A percentile compares a stretch with the other conserved stretches of the same genome.
Evolutionary conservation across 164 flowering plant species (phyloP).

Genomic region (Magnolia changhungtana): DNA sequence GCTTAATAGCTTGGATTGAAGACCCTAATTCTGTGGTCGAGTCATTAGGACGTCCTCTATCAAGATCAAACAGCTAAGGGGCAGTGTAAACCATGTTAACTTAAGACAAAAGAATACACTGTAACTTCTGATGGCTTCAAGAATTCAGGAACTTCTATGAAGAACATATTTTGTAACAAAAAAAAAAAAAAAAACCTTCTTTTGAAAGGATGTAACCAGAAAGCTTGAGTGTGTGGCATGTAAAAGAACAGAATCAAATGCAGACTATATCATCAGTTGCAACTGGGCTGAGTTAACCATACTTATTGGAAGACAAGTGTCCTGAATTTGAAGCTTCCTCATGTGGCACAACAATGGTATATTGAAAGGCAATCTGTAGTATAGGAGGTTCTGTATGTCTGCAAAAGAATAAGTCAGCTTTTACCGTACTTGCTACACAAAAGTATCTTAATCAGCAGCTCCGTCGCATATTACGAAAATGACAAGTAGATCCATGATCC

Average conservation of each 20-base stretch:
- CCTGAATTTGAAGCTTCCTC: conserved; percentile 50
- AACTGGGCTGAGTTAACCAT: conserved; percentile 20
- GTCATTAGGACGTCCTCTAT: not conserved
- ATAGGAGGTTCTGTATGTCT: conserved; percentile 80
- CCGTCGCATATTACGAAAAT: not conserved
- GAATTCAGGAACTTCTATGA: not conserved
- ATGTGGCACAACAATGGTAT: conserved; percentile 82
- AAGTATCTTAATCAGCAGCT: conserved; percentile 2
- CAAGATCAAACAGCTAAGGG: not conserved
- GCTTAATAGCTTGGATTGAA: not conserved
- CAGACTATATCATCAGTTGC: not conserved
- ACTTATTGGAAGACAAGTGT: conserved; percentile 55
- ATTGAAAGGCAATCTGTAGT: conserved; percentile 89
- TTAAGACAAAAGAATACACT: not conserved
- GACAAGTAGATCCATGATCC: no score
- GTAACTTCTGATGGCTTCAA: not conserved
- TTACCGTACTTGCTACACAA: not conserved
- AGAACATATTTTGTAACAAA: no score
- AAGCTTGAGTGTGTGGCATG: not conserved
- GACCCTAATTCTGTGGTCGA: not conserved
- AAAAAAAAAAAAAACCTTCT: not conserved
- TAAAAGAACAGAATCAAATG: no score
- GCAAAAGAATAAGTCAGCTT: conserved; percentile 24
- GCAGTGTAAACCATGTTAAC: not conserved
- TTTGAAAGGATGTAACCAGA: not conserved